Evolutionary conservation across 2,329 filamentous ascomycete genomes (phyloP), one percentile per base, ranked within the genome.

Genomic region (Annulohypoxylon truncatum): DNA sequence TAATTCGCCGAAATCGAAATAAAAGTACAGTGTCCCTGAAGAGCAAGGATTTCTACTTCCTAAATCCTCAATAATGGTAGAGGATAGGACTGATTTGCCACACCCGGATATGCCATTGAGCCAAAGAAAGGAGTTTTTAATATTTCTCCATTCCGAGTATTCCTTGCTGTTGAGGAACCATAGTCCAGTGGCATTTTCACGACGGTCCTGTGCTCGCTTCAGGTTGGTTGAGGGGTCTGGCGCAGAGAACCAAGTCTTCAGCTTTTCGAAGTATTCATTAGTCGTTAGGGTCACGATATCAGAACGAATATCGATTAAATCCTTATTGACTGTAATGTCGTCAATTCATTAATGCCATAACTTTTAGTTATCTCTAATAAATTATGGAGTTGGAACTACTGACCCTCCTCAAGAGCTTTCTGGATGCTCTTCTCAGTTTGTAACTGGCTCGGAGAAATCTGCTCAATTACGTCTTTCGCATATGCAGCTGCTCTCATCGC

Each of bases 81-180:
- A 80, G 61, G 76, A 77, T 0, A 82, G 72, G 55, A 82, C 71
- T 0, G 79, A 81, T 65, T 82, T 82, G 9, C 81, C 80, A 51
- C 79, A 82, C 35, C 80, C 80, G 15, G 78, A 74, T 20, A 79
- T 80, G 1, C 80, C 78, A 66, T 79, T 59, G 4, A 82, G 73
- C 79, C 78, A 82, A 0, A 81, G 61, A 57, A 73, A 73, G 4
- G 76, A 79, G 10, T 70, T 71, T 13, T 52, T 28, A 12, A 50
- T 42, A 0, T 29, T 66, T 60, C 76, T 79, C 80, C 79, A 82
- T 10, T 46, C 44, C 0, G 10, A 12, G 58, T 77, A 81, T 3
- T 58, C 15, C 4, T 65, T 28, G n/a, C 70, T 66, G 13, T 76
- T 13, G 4, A 81, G 67, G 7, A 82, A 62, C 79, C 79, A 81